Conservation (phyloP, 2,329 filamentous ascomycete genomes). For the Aspergillus candidus region DNA sequence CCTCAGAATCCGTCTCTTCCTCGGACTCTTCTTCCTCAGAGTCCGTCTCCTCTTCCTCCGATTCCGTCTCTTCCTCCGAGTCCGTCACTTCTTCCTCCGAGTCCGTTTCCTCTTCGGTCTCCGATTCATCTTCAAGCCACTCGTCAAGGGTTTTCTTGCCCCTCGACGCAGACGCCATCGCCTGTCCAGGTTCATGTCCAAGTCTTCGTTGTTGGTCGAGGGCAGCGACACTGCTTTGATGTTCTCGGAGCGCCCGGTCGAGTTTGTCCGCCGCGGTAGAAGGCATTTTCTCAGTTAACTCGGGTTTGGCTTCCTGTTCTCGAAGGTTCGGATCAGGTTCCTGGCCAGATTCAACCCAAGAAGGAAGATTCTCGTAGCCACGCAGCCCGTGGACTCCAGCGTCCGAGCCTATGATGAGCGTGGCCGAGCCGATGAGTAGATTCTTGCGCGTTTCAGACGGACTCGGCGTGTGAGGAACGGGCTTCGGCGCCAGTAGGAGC, state of each 20-base stretch:
- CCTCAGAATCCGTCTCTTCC: conserved; percentile 41
- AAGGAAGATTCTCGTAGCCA: conserved; percentile 73
- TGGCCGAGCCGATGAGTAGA: conserved; percentile 75
- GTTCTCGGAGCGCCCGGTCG: conserved; percentile 39
- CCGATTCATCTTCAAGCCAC: conserved; percentile 67
- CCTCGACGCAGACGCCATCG: conserved; percentile 23
- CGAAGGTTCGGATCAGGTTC: conserved; percentile 74
- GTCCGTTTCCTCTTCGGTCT: conserved; percentile 47
- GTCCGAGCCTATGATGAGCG: conserved; percentile 73
- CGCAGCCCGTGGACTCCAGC: conserved; percentile 65
- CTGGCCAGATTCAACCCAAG: conserved; percentile 73
- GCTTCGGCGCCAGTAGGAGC: conserved; percentile 88
- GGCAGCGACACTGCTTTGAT: conserved; percentile 26
- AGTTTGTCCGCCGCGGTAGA: conserved; percentile 40
- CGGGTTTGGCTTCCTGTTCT: conserved; percentile 48
- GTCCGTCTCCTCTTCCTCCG: conserved; percentile 47
- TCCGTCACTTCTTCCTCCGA: conserved; percentile 49
- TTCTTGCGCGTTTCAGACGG: conserved; percentile 77
- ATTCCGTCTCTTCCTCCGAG: conserved; percentile 47
- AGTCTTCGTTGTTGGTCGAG: conserved; percentile 13
- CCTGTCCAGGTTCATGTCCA: conserved; percentile 1
- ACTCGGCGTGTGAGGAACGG: conserved; percentile 81
- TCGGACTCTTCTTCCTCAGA: conserved; percentile 36
- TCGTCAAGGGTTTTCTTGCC: conserved; percentile 82
- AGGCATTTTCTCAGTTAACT: conserved; percentile 24